Conservation (phyloP, 2,329 filamentous ascomycete genomes). For the Orbilia ellipsospora region DNA sequence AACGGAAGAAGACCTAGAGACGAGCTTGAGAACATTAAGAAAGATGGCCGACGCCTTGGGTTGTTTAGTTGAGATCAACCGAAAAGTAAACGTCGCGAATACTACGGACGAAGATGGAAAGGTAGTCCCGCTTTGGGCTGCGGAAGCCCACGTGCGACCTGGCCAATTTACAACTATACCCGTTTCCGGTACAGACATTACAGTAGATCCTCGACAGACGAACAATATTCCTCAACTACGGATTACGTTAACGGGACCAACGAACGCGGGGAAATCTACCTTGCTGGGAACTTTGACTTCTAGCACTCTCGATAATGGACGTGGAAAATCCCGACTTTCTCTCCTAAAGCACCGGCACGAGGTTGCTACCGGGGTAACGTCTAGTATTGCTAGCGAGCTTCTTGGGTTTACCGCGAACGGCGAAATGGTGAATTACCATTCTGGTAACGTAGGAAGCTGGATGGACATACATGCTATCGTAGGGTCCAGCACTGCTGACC, state of each 20-base stretch:
- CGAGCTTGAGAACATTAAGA: constrained; percentile 84
- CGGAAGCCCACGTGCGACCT: constrained; percentile 88
- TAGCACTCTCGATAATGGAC: constrained; percentile 87
- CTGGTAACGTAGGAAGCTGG: constrained; percentile 90
- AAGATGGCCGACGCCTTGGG: constrained; percentile 94
- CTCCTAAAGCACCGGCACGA: constrained; percentile 94
- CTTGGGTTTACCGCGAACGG: constrained; percentile 77
- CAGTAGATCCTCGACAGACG: constrained; percentile 37
- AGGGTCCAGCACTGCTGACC: constrained; percentile 59
- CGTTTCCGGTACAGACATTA: constrained; percentile 8
- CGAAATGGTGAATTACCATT: constrained; percentile 82
- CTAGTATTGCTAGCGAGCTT: constrained; percentile 92
- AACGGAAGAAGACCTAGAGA: constrained; percentile 88
- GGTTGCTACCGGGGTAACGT: constrained; percentile 89
- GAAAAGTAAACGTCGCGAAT: constrained; percentile 80
- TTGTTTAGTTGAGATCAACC: constrained; percentile 82
- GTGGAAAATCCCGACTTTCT: constrained; percentile 87
- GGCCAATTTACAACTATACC: constrained; percentile 66
- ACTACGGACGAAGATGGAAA: constrained; percentile 71
- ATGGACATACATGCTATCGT: constrained; percentile 88
- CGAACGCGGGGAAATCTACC: constrained; percentile 91
- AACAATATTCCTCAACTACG: constrained; percentile 75
- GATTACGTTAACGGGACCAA: constrained; percentile 87
- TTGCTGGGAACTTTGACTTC: constrained; percentile 88
- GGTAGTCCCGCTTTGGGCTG: constrained; percentile 75